phyloP scores from a whole-genome alignment of 1,284 basidiomycete genomes.

The Tylopilus sp. region DNA sequence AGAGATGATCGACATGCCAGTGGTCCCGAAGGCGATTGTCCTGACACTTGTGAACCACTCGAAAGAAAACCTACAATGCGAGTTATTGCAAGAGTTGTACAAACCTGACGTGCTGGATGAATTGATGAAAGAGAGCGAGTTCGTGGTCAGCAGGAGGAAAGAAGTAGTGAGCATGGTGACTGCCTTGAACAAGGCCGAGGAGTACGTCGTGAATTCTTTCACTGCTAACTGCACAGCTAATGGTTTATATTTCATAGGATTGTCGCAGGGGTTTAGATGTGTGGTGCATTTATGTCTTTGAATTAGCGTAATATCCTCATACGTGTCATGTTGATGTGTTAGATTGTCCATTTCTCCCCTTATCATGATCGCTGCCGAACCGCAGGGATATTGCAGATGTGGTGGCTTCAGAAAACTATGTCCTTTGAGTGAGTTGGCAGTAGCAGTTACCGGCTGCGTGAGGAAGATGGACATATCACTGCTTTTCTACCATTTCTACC shows the following conservation, averaged over 20 bases:
- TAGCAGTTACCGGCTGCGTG: too few relatives aligned
- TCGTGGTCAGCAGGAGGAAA: conserved; percentile 86
- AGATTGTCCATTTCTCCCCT: conserved; percentile 27
- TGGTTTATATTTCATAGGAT: conserved; percentile 29
- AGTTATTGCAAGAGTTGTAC: conserved; percentile 90
- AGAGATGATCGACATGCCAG: conserved; percentile 99
- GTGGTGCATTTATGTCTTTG: conserved; percentile 17
- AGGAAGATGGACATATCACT: background rate
- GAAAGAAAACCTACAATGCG: conserved; percentile 93
- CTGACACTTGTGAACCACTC: conserved; percentile 93
- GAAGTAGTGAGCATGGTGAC: conserved; percentile 91
- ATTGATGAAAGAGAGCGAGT: conserved; percentile 92
- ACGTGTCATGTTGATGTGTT: conserved; percentile 31
- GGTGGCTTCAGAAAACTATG: too few relatives aligned
- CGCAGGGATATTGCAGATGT: background rate
- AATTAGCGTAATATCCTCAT: conserved; percentile 44
- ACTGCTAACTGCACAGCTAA: conserved; percentile 17
- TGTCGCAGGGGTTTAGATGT: conserved; percentile 45
- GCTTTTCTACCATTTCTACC: background rate
- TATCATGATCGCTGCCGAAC: conserved; percentile 1
- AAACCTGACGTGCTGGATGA: conserved; percentile 94
- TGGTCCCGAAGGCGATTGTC: conserved; percentile 98
- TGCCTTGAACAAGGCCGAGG: conserved; percentile 93
- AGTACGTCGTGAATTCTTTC: conserved; percentile 62
- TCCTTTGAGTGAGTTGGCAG: background rate